Evolutionary conservation across 2,329 filamentous ascomycete species (phyloP), one percentile per base, ranked within the genome.

Genomic region (Aspergillus persii): DNA sequence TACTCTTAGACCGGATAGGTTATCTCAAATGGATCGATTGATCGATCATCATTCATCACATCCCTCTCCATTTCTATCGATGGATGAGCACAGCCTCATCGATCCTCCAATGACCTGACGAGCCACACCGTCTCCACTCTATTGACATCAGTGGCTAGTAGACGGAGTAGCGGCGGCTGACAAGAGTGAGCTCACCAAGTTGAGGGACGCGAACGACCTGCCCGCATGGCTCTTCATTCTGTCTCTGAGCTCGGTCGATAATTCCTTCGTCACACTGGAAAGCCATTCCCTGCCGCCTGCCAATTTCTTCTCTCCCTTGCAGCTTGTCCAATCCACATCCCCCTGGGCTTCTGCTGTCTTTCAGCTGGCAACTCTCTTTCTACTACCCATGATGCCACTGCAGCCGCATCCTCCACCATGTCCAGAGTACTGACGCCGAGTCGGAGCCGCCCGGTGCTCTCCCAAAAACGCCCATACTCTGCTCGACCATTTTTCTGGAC

Each of bases 401-500:
- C 67, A 55, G 63, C 61, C 41, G 57, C 54, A 52, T 61, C 54
- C 36, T 46, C 61, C 63, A 65, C 61, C 54, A 75, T 71, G 63
- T 65, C 65, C 61, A 60, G 62, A 61, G 57, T 59, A 58, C 57
- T 69, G 58, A 61, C 63, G 49, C 60, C 65, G 46, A 58, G 62
- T 23, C 61, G 67, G 58, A 56, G 46, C 54, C 66, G 63, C 64
- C 61, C 66, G 56, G 56, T 61, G 54, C 60, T 57, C 53, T 64
- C 63, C 60, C 58, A 47, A 58, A 63, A 62, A 60, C 69, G 74
- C 62, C 68, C 65, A 57, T 79, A 78, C 63, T 78, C 79, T 8
- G 73, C 74, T 48, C 72, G 78, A 50, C 76, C 79, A 23, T 83
- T 83, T 68, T 81, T 77, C 67, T 69, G 77, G 48, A 77, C 76